phyloP scores from a whole-genome alignment of 805 yeast genomes.

The Metschnikowia gelsemii region DNA sequence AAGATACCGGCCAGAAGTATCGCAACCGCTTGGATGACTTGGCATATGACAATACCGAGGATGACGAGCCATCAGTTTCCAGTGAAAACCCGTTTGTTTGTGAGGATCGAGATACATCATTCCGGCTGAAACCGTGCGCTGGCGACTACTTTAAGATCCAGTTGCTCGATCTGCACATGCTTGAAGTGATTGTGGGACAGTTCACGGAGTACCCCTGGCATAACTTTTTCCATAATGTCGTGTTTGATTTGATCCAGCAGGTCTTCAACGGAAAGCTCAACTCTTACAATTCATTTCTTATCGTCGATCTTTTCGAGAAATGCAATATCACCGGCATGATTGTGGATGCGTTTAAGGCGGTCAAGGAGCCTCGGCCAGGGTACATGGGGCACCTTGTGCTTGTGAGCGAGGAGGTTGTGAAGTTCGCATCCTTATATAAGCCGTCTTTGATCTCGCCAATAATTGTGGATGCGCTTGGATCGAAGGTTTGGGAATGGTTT shows the following conservation, averaged over 20 bases:
- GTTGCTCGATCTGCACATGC: slow-evolving; percentile 68
- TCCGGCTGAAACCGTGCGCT: slow-evolving; percentile 61
- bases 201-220: slow-evolving; percentile 94
- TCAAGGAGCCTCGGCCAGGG: slow-evolving; percentile 67
- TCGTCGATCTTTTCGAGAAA: slow-evolving; percentile 29
- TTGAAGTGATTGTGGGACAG: slow-evolving; percentile 65
- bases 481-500: slow-evolving; percentile 47
- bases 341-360: slow-evolving; percentile 54
- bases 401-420: slow-evolving; percentile 93
- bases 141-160: slow-evolving; percentile 88
- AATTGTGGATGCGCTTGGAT: slow-evolving; percentile 56
- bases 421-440: slow-evolving; percentile 65
- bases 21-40: slow-evolving; percentile 24
- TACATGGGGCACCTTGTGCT: slow-evolving; percentile 96
- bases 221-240: slow-evolving; percentile 94
- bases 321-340: slow-evolving; percentile 23
- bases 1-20: slow-evolving; percentile 22
- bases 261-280: slow-evolving; percentile 90
- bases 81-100: slow-evolving; percentile 46
- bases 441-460: slow-evolving; percentile 60
- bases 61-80: slow-evolving; percentile 45
- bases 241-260: slow-evolving; percentile 94
- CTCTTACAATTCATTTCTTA: slow-evolving; percentile 65
- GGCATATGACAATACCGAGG: slow-evolving; percentile 38
- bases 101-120: slow-evolving; percentile 29